phyloP scores from a whole-genome alignment of 2,329 filamentous ascomycete species.

The Didymosphaeria variabile region DNA sequence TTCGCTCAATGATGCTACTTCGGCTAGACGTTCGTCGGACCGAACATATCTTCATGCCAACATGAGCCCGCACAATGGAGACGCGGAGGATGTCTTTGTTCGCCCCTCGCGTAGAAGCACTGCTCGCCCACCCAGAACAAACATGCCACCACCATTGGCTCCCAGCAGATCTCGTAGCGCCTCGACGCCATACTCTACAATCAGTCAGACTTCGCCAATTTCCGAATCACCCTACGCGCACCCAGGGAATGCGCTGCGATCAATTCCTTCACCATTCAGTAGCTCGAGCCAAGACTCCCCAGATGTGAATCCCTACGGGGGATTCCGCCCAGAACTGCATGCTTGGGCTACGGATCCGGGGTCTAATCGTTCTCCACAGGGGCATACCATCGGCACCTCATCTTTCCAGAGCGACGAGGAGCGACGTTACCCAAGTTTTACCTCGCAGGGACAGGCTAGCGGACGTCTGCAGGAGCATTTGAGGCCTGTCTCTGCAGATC shows the following conservation, averaged over 20 bases:
- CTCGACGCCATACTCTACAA: too few relatives aligned
- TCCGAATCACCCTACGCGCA: too few relatives aligned
- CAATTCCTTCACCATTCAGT: too few relatives aligned
- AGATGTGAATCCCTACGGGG: neutral
- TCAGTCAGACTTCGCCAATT: too few relatives aligned
- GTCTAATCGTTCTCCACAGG: neutral
- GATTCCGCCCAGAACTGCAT: neutral
- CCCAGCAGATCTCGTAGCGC: too few relatives aligned
- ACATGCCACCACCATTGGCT: neutral
- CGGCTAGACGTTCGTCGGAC: neutral
- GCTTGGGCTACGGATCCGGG: neutral
- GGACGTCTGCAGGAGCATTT: neutral
- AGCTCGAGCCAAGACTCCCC: neutral
- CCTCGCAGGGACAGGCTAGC: neutral
- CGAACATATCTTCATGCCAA: neutral
- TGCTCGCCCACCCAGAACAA: neutral
- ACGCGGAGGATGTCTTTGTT: neutral
- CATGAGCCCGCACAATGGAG: neutral
- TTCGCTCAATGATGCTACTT: neutral
- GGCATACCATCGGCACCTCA: neutral
- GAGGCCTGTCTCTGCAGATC: neutral
- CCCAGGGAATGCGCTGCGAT: too few relatives aligned
- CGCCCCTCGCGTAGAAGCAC: neutral
- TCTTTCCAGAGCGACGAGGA: neutral
- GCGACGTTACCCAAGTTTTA: neutral